A percentile compares a stretch with the other conserved stretches of the same genome.
These are phyloP conservation scores for Esteya vermicola DNA, from an alignment of 2,329 filamentous ascomycete genomes.

Conservation along the genomic window DNA sequence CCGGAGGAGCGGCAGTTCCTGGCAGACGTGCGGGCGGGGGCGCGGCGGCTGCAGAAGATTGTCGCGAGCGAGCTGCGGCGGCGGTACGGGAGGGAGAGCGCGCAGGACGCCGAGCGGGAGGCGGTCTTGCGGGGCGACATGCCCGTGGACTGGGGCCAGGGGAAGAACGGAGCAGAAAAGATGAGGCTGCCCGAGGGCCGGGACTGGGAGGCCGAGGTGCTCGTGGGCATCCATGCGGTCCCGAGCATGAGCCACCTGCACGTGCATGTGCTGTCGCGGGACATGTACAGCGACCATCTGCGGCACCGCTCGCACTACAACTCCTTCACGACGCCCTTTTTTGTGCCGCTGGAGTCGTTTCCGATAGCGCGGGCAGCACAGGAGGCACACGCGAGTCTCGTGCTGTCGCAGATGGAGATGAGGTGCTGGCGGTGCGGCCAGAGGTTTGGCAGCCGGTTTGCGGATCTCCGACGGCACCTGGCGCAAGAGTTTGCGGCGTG, in stretches of 20 bases:
- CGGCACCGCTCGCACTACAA: slow-evolving; percentile 84
- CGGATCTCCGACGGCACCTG: slow-evolving; percentile 58
- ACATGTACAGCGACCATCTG: slow-evolving; percentile 58
- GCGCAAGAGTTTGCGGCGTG: slow-evolving; percentile 40
- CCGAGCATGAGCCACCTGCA: slow-evolving; percentile 91
- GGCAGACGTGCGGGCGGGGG: slow-evolving; percentile 44
- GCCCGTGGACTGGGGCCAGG: slow-evolving; percentile 27
- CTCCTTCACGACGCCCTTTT: slow-evolving; percentile 75
- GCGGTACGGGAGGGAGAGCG: slow-evolving; percentile 48
- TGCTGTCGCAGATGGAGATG: slow-evolving; percentile 34
- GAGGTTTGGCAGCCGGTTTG: slow-evolving; percentile 63
- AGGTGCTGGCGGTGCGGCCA: slow-evolving; percentile 72
- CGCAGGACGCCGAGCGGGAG: slow-evolving; percentile 46
- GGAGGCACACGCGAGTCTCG: background rate
- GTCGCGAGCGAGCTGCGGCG: slow-evolving; percentile 65
- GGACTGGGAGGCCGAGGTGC: slow-evolving; percentile 64
- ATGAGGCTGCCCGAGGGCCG: slow-evolving; percentile 46
- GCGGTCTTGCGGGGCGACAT: slow-evolving; percentile 52
- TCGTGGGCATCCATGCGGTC: slow-evolving; percentile 68
- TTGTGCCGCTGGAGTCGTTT: slow-evolving; percentile 66
- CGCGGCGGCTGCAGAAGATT: slow-evolving; percentile 43
- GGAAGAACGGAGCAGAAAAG: slow-evolving; percentile 12
- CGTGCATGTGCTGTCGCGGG: slow-evolving; percentile 71
- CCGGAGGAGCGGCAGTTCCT: slow-evolving; percentile 41
- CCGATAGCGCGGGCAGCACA: slow-evolving; percentile 56